phyloP scores from a whole-genome alignment of 257 asterid genomes.

The Scutellaria barbata region DNA sequence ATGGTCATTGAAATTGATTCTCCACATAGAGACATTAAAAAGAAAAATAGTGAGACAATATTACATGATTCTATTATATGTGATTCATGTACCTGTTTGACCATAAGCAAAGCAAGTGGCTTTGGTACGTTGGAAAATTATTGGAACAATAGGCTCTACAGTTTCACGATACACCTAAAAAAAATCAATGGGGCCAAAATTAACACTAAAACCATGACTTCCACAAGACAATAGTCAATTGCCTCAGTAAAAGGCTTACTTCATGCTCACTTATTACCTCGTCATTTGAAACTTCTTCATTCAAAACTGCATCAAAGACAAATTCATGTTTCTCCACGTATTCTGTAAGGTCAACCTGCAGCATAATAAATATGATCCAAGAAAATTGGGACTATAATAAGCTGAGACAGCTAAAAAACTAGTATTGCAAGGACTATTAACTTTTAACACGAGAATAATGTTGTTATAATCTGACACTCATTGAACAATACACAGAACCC shows the following conservation, averaged over 20 bases:
- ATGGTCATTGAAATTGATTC: neutral
- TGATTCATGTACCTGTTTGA: conserved; percentile 72
- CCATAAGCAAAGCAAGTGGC: conserved; percentile 97
- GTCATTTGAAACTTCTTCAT: conserved; percentile 96
- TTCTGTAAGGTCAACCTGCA: conserved; percentile 94
- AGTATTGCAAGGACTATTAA: conserved; percentile 16
- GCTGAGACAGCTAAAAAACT: conserved; percentile 2
- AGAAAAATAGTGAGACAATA: conserved; percentile 22
- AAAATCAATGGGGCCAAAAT: conserved; percentile 18
- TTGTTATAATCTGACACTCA: conserved; percentile 10
- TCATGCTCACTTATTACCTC: conserved; percentile 59
- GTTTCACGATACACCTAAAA: conserved; percentile 71
- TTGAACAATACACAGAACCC: conserved; percentile 15
- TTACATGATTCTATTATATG: conserved; percentile 3
- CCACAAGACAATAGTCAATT: conserved; percentile 25
- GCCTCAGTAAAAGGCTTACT: conserved; percentile 24
- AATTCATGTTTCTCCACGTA: conserved; percentile 95
- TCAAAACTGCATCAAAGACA: conserved; percentile 94
- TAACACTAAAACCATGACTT: conserved; percentile 22
- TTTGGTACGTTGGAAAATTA: conserved; percentile 82
- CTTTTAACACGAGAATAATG: conserved; percentile 10
- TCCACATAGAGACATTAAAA: conserved; percentile 8
- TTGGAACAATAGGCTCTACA: conserved; percentile 83
- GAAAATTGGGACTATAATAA: conserved; percentile 6
- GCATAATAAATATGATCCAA: conserved; percentile 14